phyloP scores from a whole-genome alignment of 2,329 filamentous ascomycete genomes.

The Hymenoscyphus repandus region DNA sequence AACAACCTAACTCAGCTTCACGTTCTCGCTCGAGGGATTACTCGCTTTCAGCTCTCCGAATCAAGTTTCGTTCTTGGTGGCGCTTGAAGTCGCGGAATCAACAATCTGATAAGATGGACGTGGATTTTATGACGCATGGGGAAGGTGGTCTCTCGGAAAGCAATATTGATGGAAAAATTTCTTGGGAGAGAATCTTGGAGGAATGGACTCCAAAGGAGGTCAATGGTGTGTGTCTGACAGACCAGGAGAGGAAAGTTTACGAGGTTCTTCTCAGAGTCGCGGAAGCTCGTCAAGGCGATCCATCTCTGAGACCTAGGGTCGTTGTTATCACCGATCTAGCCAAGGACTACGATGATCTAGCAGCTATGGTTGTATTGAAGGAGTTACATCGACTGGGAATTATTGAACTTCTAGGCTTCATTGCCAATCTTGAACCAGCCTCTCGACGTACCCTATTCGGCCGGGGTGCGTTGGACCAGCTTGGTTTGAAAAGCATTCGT shows the following conservation, averaged over 20 bases:
- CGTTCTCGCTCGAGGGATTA: not conserved
- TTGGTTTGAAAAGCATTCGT: constrained; percentile 18
- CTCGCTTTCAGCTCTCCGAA: not conserved
- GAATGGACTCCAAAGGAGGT: not conserved
- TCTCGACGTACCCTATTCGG: constrained; percentile 19
- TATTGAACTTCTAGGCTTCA: constrained; percentile 23
- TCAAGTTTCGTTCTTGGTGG: not conserved
- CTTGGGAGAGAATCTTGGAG: not conserved
- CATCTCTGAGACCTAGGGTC: constrained; percentile 14
- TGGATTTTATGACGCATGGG: not conserved
- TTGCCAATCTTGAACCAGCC: constrained; percentile 25
- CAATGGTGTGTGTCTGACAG: not conserved
- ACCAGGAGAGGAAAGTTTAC: constrained; percentile 15
- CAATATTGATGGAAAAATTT: not conserved
- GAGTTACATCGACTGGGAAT: constrained; percentile 26
- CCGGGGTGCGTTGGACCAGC: constrained; percentile 20
- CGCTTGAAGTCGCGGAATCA: not conserved
- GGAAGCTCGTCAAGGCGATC: not conserved
- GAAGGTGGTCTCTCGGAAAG: too few species aligned
- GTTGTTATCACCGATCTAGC: constrained; percentile 27
- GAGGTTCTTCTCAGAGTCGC: constrained; percentile 14
- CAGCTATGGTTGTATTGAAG: constrained; percentile 25
- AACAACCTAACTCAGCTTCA: too few species aligned
- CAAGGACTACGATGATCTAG: constrained; percentile 29
- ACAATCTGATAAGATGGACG: not conserved